Base-by-base conservation (phyloP, 768 basidiomycete genomes). In the Coprinopsis strossmayeri region DNA sequence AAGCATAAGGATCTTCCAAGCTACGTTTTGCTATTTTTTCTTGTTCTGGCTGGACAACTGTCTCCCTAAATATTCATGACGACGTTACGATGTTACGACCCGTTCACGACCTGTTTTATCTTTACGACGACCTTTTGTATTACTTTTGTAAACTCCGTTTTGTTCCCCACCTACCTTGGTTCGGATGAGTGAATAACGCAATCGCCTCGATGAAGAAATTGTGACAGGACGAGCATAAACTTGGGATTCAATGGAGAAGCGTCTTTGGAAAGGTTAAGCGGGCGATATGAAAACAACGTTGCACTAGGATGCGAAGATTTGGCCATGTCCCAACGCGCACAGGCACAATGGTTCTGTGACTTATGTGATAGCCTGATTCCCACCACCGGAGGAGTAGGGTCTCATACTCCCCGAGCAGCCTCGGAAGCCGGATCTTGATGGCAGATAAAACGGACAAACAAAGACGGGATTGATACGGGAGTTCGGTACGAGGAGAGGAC, bases 281-380 rank as follows among this genome's bases (percentile, higher is more conserved):
- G 49, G 55, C 51, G 61, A 65, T 61, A 75, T 76, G 67, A 75
- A 74, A 72, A 65, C 61, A 71, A 72, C 72, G 74, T 69, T 73
- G 71, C 65, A 63, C 47, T 26, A 44, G 53, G 49, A 55, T 54
- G 52, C 46, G 59, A 58, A 58, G 57, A 59, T 34, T 60, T 56
- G 57, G 59, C 55, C 51, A n/a, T n/a, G n/a, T 57, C 54, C 46
- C 51, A 37, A 18, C 50, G 48, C 47, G 54, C 40, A 50, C 54
- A 60, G 61, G 61, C 54, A 60, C 59, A 49, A 50, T 54, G 35
- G 57, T 49, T 49, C 26, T 28, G 25, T 48, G 40, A 48, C 10
- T 18, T 13, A 25, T 52, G 51, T 49, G 47, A 49, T 48, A 41
- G 43, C 25, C 42, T 46, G 48, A 47, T 48, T 54, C 56, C 44